Conservation (phyloP, 305 asterid genomes). For the Rubia balearica region DNA sequence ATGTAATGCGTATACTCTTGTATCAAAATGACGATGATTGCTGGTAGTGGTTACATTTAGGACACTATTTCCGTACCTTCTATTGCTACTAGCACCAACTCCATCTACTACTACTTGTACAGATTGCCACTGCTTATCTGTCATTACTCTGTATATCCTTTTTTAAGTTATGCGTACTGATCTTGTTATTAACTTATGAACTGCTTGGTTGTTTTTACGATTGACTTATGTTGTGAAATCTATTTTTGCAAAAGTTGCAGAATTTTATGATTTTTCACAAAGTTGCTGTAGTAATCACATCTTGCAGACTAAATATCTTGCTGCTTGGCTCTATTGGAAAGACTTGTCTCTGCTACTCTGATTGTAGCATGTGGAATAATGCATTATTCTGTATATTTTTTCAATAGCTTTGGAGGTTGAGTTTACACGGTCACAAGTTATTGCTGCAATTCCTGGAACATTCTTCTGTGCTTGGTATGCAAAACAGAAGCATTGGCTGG, state of each 20-base stretch:
- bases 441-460: slow-evolving; percentile 85
- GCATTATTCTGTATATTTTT: slow-evolving; percentile 25
- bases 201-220: not conserved
- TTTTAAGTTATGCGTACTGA: not conserved
- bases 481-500: slow-evolving; percentile 90
- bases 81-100: not conserved
- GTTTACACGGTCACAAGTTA: slow-evolving; percentile 76
- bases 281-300: not conserved
- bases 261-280: not conserved
- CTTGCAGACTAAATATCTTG: not conserved
- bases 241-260: not conserved
- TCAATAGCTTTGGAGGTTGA: slow-evolving; percentile 79
- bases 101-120: not conserved
- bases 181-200: not conserved
- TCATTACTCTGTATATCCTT: not conserved
- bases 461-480: slow-evolving; percentile 96
- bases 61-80: not conserved
- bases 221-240: not conserved
- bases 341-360: slow-evolving; percentile 4
- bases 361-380: slow-evolving; percentile 22
- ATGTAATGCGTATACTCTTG: not conserved
- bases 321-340: not conserved
- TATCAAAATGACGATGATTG: not conserved
- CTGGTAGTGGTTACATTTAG: not conserved
- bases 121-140: not conserved